Evolutionary conservation across 1,139 yeast species (phyloP).

Genomic region (Magnusiomyces clavatus): DNA sequence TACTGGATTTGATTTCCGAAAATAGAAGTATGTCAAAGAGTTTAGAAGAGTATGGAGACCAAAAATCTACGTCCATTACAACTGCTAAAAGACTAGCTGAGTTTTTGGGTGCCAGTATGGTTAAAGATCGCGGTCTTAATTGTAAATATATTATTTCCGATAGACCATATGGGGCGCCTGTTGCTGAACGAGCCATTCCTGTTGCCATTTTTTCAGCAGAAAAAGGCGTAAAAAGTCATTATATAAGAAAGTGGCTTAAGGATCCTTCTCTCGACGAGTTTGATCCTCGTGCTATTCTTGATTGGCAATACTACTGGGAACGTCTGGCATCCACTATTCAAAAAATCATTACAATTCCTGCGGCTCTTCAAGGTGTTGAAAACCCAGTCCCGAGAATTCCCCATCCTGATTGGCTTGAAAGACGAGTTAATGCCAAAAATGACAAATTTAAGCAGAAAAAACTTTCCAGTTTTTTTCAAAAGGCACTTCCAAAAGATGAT

Average conservation of each 20-base stretch:
- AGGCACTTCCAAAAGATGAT: conserved; percentile 9
- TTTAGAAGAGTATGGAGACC: conserved; percentile 78
- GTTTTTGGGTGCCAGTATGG: conserved; percentile 95
- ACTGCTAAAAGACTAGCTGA: conserved; percentile 92
- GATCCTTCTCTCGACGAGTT: conserved; percentile 73
- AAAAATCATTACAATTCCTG: conserved; percentile 94
- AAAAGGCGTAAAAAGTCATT: conserved; percentile 47
- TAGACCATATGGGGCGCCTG: conserved; percentile 79
- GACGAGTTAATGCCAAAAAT: conserved; percentile 48
- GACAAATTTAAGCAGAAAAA: conserved; percentile 70
- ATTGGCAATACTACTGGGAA: conserved; percentile 90
- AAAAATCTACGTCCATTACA: conserved; percentile 91
- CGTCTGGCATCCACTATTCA: conserved; percentile 90
- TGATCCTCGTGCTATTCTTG: conserved; percentile 83
- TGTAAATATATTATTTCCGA: conserved; percentile 90
- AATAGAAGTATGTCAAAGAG: conserved; percentile 94
- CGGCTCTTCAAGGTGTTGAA: conserved; percentile 81
- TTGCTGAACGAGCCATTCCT: conserved; percentile 94
- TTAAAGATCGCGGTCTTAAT: conserved; percentile 91
- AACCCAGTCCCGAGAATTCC: conserved; percentile 94
- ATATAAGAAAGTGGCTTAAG: conserved; percentile 76
- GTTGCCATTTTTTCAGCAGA: conserved; percentile 93
- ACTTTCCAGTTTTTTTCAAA: conserved; percentile 47
- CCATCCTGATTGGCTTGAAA: conserved; percentile 91
- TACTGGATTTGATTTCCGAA: conserved; percentile 91